Evolutionary conservation across 805 yeast genomes (phyloP).

Genomic region (Millerago galiae): DNA sequence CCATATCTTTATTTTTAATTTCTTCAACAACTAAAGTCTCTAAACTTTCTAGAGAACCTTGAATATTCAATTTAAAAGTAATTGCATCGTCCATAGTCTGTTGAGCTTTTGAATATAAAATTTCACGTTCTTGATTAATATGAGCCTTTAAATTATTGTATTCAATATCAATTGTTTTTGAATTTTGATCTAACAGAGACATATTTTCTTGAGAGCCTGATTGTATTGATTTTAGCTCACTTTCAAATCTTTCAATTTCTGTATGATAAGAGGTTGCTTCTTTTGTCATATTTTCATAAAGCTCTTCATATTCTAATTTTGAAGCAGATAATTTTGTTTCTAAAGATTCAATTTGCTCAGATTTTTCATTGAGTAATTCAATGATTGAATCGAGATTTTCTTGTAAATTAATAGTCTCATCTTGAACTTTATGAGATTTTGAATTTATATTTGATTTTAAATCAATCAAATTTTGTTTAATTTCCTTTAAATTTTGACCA

Average conservation of each 20-base stretch:
- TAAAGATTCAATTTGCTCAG: constrained; percentile 48
- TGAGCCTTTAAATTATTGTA: constrained; percentile 43
- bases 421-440: constrained; percentile 45
- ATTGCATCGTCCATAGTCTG: constrained; percentile 54
- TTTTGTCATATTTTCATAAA: constrained; percentile 46
- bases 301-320: constrained; percentile 48
- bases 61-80: constrained; percentile 61
- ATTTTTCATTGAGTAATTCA: constrained; percentile 50
- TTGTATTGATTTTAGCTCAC: constrained; percentile 47
- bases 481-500: constrained; percentile 33
- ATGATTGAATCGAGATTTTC: constrained; percentile 50
- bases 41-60: constrained; percentile 54
- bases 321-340: constrained; percentile 49
- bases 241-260: constrained; percentile 60
- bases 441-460: constrained; percentile 41
- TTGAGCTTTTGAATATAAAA: constrained; percentile 47
- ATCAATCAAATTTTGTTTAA: constrained; percentile 32
- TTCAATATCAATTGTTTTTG: constrained; percentile 46
- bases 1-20: constrained; percentile 10
- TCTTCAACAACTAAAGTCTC: constrained; percentile 42
- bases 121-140: constrained; percentile 40
- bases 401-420: constrained; percentile 50
- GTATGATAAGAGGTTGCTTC: constrained; percentile 48
- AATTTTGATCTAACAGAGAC: constrained; percentile 41
- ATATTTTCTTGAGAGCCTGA: constrained; percentile 43